These are phyloP conservation scores for Ophiostoma novo-ulmi DNA, from an alignment of 2,329 filamentous ascomycete species.

Conservation along the genomic window DNA sequence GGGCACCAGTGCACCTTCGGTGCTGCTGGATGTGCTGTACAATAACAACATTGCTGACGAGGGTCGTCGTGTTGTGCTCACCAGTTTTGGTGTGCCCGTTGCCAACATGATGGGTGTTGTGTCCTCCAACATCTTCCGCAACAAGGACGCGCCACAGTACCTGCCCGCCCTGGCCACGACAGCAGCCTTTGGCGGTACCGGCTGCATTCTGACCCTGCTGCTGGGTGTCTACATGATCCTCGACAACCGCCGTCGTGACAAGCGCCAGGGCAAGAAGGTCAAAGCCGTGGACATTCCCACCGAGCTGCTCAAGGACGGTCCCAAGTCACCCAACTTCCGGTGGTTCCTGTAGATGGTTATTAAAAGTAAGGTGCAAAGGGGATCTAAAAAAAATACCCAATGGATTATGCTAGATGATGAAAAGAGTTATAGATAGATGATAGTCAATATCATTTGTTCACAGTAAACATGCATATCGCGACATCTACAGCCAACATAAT, in stretches of 20 bases:
- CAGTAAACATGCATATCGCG: not conserved
- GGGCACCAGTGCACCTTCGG: constrained; percentile 69
- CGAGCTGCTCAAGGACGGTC: constrained; percentile 50
- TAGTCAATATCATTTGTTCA: not conserved
- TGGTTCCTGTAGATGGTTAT: constrained; percentile 41
- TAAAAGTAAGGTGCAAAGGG: not conserved
- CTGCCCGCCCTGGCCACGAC: constrained; percentile 61
- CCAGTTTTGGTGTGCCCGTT: constrained; percentile 65
- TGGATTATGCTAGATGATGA: not conserved
- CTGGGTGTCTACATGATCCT: constrained; percentile 59
- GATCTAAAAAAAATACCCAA: not conserved
- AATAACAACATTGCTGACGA: constrained; percentile 81
- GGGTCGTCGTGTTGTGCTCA: constrained; percentile 63
- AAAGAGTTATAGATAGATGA: not conserved
- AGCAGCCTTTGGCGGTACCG: constrained; percentile 57
- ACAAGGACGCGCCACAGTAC: constrained; percentile 61
- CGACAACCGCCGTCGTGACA: constrained; percentile 59
- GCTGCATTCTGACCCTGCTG: constrained; percentile 49
- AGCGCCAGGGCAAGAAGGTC: constrained; percentile 49
- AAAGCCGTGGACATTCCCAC: constrained; percentile 55
- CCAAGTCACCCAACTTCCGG: constrained; percentile 48
- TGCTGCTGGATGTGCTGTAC: constrained; percentile 61
- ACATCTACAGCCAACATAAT: not conserved
- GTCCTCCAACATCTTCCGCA: constrained; percentile 61
- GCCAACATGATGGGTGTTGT: constrained; percentile 74